phyloP scores from a whole-genome alignment of 2,329 filamentous ascomycete species.

The Talaromyces funiculosus region DNA sequence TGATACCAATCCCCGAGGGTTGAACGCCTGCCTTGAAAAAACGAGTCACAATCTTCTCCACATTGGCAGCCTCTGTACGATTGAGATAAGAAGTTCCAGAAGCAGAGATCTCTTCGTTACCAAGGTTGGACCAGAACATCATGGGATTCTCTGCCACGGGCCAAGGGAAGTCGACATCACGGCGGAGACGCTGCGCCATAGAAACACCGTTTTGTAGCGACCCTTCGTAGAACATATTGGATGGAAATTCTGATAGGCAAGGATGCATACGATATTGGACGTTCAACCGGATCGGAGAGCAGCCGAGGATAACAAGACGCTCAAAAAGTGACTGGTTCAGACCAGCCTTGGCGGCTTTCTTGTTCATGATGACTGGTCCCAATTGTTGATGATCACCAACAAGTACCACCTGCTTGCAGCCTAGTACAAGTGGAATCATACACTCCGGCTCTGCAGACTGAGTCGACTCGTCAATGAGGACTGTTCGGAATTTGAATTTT shows the following conservation, averaged over 20 bases:
- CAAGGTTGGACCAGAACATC: slow-evolving; percentile 99
- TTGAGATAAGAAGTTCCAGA: slow-evolving; percentile 98
- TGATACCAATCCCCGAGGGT: slow-evolving; percentile 88
- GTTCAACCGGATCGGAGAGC: slow-evolving; percentile 85
- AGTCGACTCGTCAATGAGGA: slow-evolving; percentile 95
- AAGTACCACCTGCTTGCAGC: slow-evolving; percentile 98
- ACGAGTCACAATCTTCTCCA: slow-evolving; percentile 95
- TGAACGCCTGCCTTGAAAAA: slow-evolving; percentile 99
- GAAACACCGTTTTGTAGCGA: slow-evolving; percentile 95
- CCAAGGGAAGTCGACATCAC: slow-evolving; percentile 97
- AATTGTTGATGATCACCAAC: slow-evolving; percentile 98
- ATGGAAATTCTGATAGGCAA: slow-evolving; percentile 92
- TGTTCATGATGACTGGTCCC: slow-evolving; percentile 99
- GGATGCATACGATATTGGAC: slow-evolving; percentile 99
- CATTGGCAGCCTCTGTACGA: slow-evolving; percentile 91
- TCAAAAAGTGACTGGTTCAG: slow-evolving; percentile 98
- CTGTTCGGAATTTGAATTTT: slow-evolving; percentile 97
- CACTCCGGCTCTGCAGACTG: slow-evolving; percentile 98
- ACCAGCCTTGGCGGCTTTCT: slow-evolving; percentile 96
- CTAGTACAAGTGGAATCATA: slow-evolving; percentile 94
- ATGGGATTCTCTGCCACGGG: slow-evolving; percentile 89
- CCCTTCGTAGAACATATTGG: slow-evolving; percentile 99
- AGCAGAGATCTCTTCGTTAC: slow-evolving; percentile 95
- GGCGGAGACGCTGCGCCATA: slow-evolving; percentile 76
- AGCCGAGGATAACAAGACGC: slow-evolving; percentile 84